A percentile compares a stretch with the other conserved stretches of the same genome.
Evolutionary conservation across 1,139 yeast genomes (phyloP).

Genomic region (Taphrina communis): DNA sequence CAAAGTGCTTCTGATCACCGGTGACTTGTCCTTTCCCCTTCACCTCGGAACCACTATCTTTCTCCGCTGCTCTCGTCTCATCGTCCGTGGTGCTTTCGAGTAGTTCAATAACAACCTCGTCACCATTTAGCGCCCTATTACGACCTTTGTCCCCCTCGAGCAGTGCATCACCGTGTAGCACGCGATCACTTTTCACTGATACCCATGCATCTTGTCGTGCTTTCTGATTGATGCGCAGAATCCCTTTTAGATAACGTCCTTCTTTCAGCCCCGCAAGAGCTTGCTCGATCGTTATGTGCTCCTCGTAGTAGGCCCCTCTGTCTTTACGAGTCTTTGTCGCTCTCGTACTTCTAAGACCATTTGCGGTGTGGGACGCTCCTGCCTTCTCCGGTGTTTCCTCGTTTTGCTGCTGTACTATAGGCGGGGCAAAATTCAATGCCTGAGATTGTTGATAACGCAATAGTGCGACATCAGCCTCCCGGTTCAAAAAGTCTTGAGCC

Average conservation of each 20-base stretch:
- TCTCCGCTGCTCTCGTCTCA: conserved; percentile 54
- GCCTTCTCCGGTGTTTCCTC: neutral
- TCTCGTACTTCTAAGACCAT: neutral
- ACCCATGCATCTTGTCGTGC: conserved; percentile 97
- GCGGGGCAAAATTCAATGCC: conserved; percentile 1
- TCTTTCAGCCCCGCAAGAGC: conserved; percentile 27
- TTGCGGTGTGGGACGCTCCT: neutral
- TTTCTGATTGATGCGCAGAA: conserved; percentile 88
- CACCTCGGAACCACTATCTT: neutral
- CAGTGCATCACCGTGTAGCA: conserved; percentile 92
- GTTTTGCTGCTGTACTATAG: neutral
- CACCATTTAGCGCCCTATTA: conserved; percentile 95
- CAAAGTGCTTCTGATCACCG: conserved; percentile 17
- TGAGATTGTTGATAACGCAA: neutral
- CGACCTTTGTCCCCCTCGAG: conserved; percentile 99
- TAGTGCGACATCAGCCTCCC: conserved; percentile 7
- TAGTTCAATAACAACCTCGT: conserved; percentile 90
- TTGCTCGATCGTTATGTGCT: conserved; percentile 12
- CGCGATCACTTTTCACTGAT: conserved; percentile 83
- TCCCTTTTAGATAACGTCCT: conserved; percentile 57
- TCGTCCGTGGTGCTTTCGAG: conserved; percentile 67
- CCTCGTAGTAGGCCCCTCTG: conserved; percentile 8
- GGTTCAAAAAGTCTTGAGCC: neutral
- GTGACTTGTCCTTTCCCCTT: neutral
- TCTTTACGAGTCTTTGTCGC: conserved; percentile 1